phyloP scores from a whole-genome alignment of 23 red algal genomes.

The Gracilaria gracilis region DNA sequence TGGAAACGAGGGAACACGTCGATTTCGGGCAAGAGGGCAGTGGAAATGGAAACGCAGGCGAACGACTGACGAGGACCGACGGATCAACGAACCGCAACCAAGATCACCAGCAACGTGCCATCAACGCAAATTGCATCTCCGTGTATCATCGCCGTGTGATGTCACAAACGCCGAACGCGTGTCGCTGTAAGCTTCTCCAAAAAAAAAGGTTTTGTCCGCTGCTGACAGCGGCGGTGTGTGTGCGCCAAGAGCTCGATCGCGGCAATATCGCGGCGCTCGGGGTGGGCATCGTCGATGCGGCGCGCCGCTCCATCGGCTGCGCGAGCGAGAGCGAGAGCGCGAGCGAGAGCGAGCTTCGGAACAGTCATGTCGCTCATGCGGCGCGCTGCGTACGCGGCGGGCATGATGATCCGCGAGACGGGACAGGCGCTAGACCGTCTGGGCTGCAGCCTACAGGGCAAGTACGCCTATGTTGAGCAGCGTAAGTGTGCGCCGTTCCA shows the following conservation, averaged over 20 bases:
- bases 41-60: too few relatives aligned
- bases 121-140: too few relatives aligned
- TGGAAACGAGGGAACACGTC: too few relatives aligned
- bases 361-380: slow-evolving; percentile 71
- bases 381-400: slow-evolving; percentile 74
- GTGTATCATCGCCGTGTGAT: too few relatives aligned
- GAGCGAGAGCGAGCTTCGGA: neutral
- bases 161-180: too few relatives aligned
- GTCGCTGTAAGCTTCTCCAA: too few relatives aligned
- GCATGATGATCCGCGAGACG: slow-evolving; percentile 87
- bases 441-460: slow-evolving; percentile 84
- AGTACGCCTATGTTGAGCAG: slow-evolving; percentile 80
- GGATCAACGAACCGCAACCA: too few relatives aligned
- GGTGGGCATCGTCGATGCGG: neutral
- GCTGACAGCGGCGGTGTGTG: too few relatives aligned
- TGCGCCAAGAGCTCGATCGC: neutral
- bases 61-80: neutral
- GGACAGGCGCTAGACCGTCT: slow-evolving; percentile 89
- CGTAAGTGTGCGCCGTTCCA: slow-evolving; percentile 43
- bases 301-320: neutral
- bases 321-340: neutral
- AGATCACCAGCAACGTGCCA: too few relatives aligned
- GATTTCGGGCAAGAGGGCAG: too few relatives aligned
- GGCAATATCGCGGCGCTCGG: neutral
- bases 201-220: too few relatives aligned